Conservation (phyloP, 257 asterid species). For the Gentiana dahurica region DNA sequence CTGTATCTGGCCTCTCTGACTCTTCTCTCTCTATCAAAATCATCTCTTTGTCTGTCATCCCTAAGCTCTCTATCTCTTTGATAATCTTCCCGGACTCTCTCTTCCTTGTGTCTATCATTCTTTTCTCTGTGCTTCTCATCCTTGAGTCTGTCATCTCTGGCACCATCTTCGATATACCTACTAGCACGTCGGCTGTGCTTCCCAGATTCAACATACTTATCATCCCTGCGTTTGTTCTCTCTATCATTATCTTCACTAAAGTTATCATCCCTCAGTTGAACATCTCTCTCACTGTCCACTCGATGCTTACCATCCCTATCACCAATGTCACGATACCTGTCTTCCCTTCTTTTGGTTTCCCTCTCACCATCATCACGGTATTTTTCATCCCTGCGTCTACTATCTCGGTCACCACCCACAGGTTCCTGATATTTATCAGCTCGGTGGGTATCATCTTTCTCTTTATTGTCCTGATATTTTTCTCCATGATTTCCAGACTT, state of each 20-base stretch:
- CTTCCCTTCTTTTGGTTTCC: conserved; percentile 47
- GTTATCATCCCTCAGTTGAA: conserved; percentile 50
- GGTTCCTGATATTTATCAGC: conserved; percentile 56
- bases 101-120: conserved; percentile 49
- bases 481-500: conserved; percentile 43
- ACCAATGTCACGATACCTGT: conserved; percentile 40
- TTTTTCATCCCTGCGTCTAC: conserved; percentile 46
- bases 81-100: conserved; percentile 50
- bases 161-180: conserved; percentile 44
- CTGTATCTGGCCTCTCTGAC: conserved; percentile 48
- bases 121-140: conserved; percentile 40
- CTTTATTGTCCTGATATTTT: conserved; percentile 22
- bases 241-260: conserved; percentile 49
- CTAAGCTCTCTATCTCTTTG: conserved; percentile 43
- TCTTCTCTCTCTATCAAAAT: conserved; percentile 59
- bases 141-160: conserved; percentile 37
- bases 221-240: conserved; percentile 48
- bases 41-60: conserved; percentile 58
- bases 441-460: conserved; percentile 52
- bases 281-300: conserved; percentile 43
- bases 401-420: conserved; percentile 33
- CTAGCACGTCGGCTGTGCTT: conserved; percentile 39
- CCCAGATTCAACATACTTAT: conserved; percentile 52
- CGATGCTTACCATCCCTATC: conserved; percentile 36
- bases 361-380: conserved; percentile 42